phyloP scores from a whole-genome alignment of 129 eudicot species.

The Centrapalus pauciflorus region DNA sequence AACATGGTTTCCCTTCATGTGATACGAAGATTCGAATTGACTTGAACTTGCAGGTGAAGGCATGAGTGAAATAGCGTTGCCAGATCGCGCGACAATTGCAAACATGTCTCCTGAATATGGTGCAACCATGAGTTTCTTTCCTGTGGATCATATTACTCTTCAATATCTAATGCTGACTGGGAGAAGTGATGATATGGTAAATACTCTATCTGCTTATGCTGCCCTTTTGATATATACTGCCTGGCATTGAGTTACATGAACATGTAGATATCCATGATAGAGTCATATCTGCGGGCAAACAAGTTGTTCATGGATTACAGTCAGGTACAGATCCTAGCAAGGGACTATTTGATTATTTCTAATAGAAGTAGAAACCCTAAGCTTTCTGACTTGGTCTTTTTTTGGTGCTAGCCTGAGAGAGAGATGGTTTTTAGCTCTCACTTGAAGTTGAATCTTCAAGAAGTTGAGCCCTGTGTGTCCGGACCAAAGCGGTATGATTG shows the following conservation, averaged over 20 bases:
- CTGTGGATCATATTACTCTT: conserved; percentile 22
- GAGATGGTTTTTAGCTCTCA: conserved; percentile 19
- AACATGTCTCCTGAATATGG: conserved; percentile 33
- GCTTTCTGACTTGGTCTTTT: too few relatives aligned
- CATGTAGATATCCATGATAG: conserved; percentile 26
- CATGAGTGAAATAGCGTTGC: conserved; percentile 27
- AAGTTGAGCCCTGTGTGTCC: conserved; percentile 25
- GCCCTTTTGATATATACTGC: neutral
- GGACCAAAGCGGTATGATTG: conserved; percentile 16
- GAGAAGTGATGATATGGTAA: conserved; percentile 24
- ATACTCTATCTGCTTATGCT: neutral
- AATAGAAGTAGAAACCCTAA: too few relatives aligned
- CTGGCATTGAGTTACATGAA: neutral
- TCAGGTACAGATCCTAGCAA: conserved; percentile 14
- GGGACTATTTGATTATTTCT: too few relatives aligned
- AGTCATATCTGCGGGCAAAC: conserved; percentile 26
- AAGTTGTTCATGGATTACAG: conserved; percentile 30
- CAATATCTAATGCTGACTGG: conserved; percentile 27
- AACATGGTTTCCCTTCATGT: neutral
- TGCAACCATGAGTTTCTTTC: conserved; percentile 30
- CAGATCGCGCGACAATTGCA: conserved; percentile 30
- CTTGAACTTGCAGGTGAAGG: conserved; percentile 13
- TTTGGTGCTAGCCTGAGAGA: neutral
- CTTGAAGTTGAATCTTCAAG: conserved; percentile 25
- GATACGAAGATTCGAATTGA: too few relatives aligned